Conservation (phyloP, 371 early-diverging fungal genomes). For the Mortierella sp. region DNA sequence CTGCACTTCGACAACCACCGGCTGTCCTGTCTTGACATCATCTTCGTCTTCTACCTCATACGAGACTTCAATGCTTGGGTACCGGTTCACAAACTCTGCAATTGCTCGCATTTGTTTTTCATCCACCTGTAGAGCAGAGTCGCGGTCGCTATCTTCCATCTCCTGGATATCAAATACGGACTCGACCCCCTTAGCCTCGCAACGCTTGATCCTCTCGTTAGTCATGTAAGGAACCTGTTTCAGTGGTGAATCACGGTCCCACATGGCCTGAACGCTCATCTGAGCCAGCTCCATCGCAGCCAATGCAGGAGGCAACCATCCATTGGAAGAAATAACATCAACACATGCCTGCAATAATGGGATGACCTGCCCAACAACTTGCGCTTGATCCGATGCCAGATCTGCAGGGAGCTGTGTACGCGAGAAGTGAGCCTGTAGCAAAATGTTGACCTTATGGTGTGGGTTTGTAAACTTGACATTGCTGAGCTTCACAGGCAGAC, state of each 20-base stretch:
- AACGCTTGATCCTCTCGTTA: slow-evolving; percentile 73
- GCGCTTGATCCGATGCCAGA: slow-evolving; percentile 88
- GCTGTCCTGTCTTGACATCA: slow-evolving; percentile 68
- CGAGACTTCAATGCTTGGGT: slow-evolving; percentile 91
- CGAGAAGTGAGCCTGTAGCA: slow-evolving; percentile 96
- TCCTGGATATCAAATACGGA: slow-evolving; percentile 95
- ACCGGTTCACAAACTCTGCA: slow-evolving; percentile 91
- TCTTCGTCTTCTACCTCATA: slow-evolving; percentile 77
- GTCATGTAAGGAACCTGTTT: slow-evolving; percentile 93
- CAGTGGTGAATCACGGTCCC: slow-evolving; percentile 93
- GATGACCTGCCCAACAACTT: slow-evolving; percentile 77
- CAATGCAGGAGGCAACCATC: slow-evolving; percentile 92
- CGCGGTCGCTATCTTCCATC: slow-evolving; percentile 91
- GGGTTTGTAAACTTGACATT: slow-evolving; percentile 76
- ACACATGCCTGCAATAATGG: slow-evolving; percentile 94
- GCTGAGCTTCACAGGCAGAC: slow-evolving; percentile 81
- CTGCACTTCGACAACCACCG: slow-evolving; percentile 74
- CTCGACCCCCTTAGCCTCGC: slow-evolving; percentile 77
- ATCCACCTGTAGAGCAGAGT: slow-evolving; percentile 72
- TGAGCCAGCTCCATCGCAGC: slow-evolving; percentile 96
- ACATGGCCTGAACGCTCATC: slow-evolving; percentile 97
- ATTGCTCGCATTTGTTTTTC: slow-evolving; percentile 82
- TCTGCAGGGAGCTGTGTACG: slow-evolving; percentile 92
- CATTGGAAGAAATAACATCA: slow-evolving; percentile 94
- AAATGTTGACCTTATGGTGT: slow-evolving; percentile 89